Evolutionary conservation across 768 basidiomycete genomes (phyloP).

Genomic region (Favolaschia claudopus): DNA sequence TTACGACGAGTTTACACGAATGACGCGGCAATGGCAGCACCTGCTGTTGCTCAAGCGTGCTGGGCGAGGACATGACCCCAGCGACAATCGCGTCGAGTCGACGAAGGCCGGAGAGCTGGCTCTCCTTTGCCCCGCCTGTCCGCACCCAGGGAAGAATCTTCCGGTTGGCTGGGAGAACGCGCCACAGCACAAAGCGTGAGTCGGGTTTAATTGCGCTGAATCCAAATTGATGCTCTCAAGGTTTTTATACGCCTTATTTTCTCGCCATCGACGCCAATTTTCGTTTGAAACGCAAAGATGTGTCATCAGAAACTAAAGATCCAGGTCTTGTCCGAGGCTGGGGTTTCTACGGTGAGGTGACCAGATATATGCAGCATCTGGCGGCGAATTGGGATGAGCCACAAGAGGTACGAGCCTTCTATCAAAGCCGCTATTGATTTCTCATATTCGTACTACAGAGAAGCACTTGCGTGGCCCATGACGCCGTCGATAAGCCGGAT

Average conservation of each 20-base stretch:
- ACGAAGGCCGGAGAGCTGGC: slow-evolving; percentile 22
- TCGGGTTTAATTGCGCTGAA: background rate
- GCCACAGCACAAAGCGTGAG: background rate
- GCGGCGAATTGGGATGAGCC: too few relatives aligned
- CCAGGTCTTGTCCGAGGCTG: slow-evolving; percentile 18
- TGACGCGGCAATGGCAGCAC: slow-evolving; percentile 25
- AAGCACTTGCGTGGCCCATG: slow-evolving; percentile 26
- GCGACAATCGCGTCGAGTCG: slow-evolving; percentile 6
- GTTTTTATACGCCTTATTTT: background rate
- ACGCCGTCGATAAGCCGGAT: slow-evolving; percentile 3
- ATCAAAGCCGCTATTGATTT: background rate
- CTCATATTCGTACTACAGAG: slow-evolving; percentile 9
- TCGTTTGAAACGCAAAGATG: background rate
- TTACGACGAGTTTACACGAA: slow-evolving; percentile 18
- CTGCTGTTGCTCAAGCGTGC: slow-evolving; percentile 22
- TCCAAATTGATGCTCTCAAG: background rate
- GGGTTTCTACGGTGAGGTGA: slow-evolving; percentile 20
- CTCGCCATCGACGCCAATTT: too few relatives aligned
- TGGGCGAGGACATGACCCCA: slow-evolving; percentile 25
- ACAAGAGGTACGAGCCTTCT: too few relatives aligned
- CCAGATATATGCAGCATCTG: slow-evolving; percentile 1
- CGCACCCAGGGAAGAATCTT: slow-evolving; percentile 30
- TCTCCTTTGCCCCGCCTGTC: slow-evolving; percentile 32
- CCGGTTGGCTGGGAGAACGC: slow-evolving; percentile 16
- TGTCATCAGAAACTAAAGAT: slow-evolving; percentile 17